Base-by-base conservation (phyloP, 2,329 filamentous ascomycete species). In the Fusarium domesticum region DNA sequence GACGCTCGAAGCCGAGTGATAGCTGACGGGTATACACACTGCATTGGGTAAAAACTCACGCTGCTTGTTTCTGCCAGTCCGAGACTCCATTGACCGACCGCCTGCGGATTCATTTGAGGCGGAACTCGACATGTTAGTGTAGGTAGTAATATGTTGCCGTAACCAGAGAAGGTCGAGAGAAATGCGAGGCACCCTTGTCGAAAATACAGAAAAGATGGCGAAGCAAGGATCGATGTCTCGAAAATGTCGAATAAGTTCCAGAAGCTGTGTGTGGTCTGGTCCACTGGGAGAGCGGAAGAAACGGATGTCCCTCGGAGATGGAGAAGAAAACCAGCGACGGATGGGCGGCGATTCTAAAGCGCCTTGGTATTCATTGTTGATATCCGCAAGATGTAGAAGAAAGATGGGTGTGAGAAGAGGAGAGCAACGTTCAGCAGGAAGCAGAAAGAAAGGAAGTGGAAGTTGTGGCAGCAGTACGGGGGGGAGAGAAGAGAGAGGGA, bases 61-160 rank as follows among this genome's bases (percentile, higher is more conserved):
- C 71, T 93, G 88, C 64, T 91, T 91, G 64, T 75, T 83, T 65
- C 88, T 79, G 60, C 87, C 87, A 42, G 81, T 84, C 62, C 87
- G 80, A 51, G 87, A 88, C 73, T 90, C 77, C 81, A 84, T 85
- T 40, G 79, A 71, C 58, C 79, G 79, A 55, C 64, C 60, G 54
- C 51, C 51, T 48, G 62, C 64, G 35, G 66, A 62, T 48, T 61
- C 65, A 56, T 62, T 65, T 50, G 60, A 64, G 34, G 59, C 60
- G 42, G 63, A 66, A 46, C 64, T 64, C 43, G 66, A 67, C 66
- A 69, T 69, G 25, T 47, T 59, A 44, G 39, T 47, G 46, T n/a
- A n/a, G n/a, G n/a, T n/a, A n/a, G n/a, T n/a, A n/a, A 39, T 18
- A 45, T 45, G 50, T 48, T 43, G 52, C 35, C 34, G 23, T 16